Percentiles rank a stretch among this genome's conserved stretches.
phyloP scores from a whole-genome alignment of 495 filamentous ascomycete species.

The Neurospora intermedia region DNA sequence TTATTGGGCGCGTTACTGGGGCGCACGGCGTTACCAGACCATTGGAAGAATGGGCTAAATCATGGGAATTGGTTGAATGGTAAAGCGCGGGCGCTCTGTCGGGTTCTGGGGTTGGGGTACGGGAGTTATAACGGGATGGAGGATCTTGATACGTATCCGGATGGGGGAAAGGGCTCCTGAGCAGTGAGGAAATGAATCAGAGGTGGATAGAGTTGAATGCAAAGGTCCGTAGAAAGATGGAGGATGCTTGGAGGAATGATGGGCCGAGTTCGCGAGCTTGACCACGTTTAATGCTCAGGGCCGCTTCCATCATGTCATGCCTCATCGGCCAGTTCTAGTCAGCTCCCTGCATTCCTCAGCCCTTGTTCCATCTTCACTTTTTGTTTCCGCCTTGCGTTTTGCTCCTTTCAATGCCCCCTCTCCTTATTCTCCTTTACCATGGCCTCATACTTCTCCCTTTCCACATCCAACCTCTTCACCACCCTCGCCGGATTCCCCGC shows the following conservation, averaged over 20 bases:
- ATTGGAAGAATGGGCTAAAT: slow-evolving; percentile 33
- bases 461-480: slow-evolving; percentile 41
- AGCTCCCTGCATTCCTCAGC: too few species aligned
- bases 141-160: slow-evolving; percentile 20
- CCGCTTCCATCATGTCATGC: too few species aligned
- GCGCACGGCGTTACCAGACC: slow-evolving; percentile 26
- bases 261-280: background rate
- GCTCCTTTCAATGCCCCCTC: background rate
- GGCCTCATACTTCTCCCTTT: background rate
- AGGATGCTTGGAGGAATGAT: slow-evolving; percentile 1
- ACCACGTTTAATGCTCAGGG: too few species aligned
- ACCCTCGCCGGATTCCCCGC: slow-evolving; percentile 59
- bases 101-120: slow-evolving; percentile 17
- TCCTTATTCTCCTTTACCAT: background rate
- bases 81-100: slow-evolving; percentile 22
- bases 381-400: too few species aligned
- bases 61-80: slow-evolving; percentile 29
- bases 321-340: too few species aligned
- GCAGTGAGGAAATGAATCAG: slow-evolving; percentile 21
- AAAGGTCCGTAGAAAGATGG: slow-evolving; percentile 12
- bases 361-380: too few species aligned
- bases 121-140: slow-evolving; percentile 17
- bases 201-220: slow-evolving; percentile 22
- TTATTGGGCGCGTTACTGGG: slow-evolving; percentile 33
- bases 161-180: slow-evolving; percentile 19